Evolutionary conservation across 2,329 filamentous ascomycete genomes (phyloP).

Genomic region (Xylariaceae sp.): DNA sequence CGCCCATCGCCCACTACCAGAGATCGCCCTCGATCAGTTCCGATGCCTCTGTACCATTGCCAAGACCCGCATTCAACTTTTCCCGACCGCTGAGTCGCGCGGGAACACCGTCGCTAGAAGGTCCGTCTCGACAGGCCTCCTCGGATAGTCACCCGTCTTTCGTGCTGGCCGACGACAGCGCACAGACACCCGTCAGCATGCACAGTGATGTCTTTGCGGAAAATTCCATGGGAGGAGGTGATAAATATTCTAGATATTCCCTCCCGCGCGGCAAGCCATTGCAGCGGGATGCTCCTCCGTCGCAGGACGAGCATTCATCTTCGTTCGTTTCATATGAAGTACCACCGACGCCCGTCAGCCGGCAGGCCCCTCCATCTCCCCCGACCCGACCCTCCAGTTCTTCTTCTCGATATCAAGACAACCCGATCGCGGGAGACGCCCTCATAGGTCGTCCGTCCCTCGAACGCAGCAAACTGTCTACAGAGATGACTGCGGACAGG

Average conservation of each 20-base stretch:
- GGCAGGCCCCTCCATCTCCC: constrained; percentile 54
- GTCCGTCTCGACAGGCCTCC: constrained; percentile 56
- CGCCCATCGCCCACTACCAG: constrained; percentile 57
- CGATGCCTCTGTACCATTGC: constrained; percentile 64
- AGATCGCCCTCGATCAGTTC: constrained; percentile 83
- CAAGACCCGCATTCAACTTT: constrained; percentile 83
- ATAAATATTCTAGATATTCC: constrained; percentile 74
- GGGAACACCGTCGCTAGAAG: constrained; percentile 54
- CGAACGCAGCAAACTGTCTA: constrained; percentile 47
- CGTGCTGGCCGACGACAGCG: constrained; percentile 57
- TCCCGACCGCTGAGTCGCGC: constrained; percentile 80
- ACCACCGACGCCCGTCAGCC: constrained; percentile 37
- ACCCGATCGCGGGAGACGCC: constrained; percentile 36
- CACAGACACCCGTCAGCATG: constrained; percentile 66
- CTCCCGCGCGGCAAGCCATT: constrained; percentile 77
- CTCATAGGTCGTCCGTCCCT: constrained; percentile 41
- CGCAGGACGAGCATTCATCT: constrained; percentile 47
- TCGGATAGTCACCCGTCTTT: constrained; percentile 63
- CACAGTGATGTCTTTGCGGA: constrained; percentile 63
- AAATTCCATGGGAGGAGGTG: constrained; percentile 38
- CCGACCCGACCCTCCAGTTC: constrained; percentile 57
- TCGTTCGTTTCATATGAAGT: constrained; percentile 63
- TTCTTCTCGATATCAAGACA: constrained; percentile 34
- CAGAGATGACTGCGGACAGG: constrained; percentile 39
- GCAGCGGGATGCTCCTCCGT: constrained; percentile 60